Base-by-base conservation (phyloP, 2,329 filamentous ascomycete genomes). In the Colletotrichum abscissum region DNA sequence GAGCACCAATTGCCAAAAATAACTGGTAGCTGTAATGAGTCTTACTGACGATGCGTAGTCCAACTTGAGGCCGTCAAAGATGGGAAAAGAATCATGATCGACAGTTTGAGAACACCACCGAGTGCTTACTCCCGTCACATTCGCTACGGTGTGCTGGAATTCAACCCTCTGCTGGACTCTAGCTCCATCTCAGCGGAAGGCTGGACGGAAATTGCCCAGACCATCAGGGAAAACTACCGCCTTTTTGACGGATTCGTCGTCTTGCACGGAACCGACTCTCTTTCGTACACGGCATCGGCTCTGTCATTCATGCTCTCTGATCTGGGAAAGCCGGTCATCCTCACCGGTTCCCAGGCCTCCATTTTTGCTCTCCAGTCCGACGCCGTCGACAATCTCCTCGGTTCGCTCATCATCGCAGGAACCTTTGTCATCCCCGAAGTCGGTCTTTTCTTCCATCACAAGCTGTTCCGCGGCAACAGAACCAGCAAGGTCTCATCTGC, bases 361-460 rank as follows among this genome's bases (percentile, higher is more conserved):
- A 98, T 98, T 88, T 93, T 97, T 78, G 92, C 95, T 74, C 89
- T 97, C 30, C 95, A 98, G 82, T 97, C 93, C 64, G 95, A 98
- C 81, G 95, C 95, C 11, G 93, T 95, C 49, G 95, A 97, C 84
- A 98, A 98, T 79, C 88, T 98, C 14, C 89, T 98, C 5, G 94
- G 94, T 24, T 95, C 94, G 1, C 88, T 98, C 79, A 95, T 98
- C 79, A 93, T 98, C 69, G 95, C 95, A 3, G 95, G 95, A 42
- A 97, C 97, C 73, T 97, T 97, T 80, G 93, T 95, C 85, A 94
- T 98, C 71, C 95, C 95, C 0, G 95, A 98, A 81, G 95, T 98
- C 66, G 95, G 94, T 80, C 88, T 98, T 46, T 98, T 97, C 86
- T 98, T 98, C 87, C 94, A 97, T 83, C 94, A 97, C 84, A 94